Evolutionary conservation across 169 alveolate species (phyloP), one percentile per base, ranked within the genome.

Genomic region (Eimeria falciformis): DNA sequence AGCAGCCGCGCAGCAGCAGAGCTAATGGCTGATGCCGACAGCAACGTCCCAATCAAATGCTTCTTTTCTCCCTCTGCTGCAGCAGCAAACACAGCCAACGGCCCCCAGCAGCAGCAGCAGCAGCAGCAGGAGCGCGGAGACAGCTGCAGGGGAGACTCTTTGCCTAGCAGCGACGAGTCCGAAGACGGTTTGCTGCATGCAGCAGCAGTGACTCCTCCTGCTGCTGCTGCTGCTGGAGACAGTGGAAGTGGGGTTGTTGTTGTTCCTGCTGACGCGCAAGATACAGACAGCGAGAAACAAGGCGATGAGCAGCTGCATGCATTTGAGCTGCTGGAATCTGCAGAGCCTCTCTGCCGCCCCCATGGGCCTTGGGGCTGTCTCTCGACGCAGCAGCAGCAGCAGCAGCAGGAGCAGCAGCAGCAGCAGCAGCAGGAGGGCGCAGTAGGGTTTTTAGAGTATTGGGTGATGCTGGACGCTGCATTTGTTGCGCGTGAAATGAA

Each of bases 331-430:
- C 71, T 58, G 71, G 33, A 58, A 27, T 58, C 71, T 58, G 71
- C 71, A 58, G 71, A 58, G 71, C 71, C 71, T 21, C 71, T 58
- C 71, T 58, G 71, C 71, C 33, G 9, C 27, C 71, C 71, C 27
- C 25, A 11, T 21, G 71, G 71, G 9, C 33, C 27, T 27, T 58
- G 71, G 71, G 71, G 71, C 18, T 11, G 71, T 21, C 27, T 27
- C 21, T 7, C 21, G 33, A 9, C 71, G 9, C 33, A 14, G 29
- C 11, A 5, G 29, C 71, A 9, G 18, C 71, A 14, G 33, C 27
- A 9, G 71, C 18, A n/a, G 27, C 18, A 58, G 71, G 29, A 9
- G 27, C 71, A 58, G 71, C 71, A 9, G 71, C 27, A 9, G 21
- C 18, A 58, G 27, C 18, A 58, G 27, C 71, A 14, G 71, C n/a